phyloP scores from a whole-genome alignment of 75 land plant genomes.

The Sequoiadendron giganteum region DNA sequence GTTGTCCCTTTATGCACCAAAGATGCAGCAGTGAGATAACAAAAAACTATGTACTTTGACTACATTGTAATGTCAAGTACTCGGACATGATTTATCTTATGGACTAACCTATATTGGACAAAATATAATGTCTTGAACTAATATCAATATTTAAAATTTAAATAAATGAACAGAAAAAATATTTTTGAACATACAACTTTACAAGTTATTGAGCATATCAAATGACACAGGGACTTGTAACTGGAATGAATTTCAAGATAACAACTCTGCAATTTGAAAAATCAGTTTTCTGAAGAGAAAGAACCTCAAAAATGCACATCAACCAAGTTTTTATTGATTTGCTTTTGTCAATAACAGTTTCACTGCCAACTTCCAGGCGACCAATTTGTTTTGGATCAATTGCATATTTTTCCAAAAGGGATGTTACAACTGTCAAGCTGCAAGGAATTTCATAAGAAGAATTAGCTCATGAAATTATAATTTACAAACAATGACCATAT shows the following conservation, averaged over 20 bases:
- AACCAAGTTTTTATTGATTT: constrained; percentile 95
- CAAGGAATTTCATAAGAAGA: neutral
- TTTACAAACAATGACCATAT: neutral
- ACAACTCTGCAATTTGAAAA: neutral
- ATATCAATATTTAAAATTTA: neutral
- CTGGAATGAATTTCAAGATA: neutral
- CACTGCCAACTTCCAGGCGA: constrained; percentile 97
- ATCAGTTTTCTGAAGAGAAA: neutral
- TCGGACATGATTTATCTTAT: neutral
- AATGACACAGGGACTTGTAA: neutral
- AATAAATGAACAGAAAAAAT: neutral
- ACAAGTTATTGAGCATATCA: neutral
- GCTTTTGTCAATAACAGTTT: constrained; percentile 99
- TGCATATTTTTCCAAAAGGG: constrained; percentile 78
- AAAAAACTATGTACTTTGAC: neutral
- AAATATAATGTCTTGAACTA: neutral
- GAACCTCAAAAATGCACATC: constrained; percentile 96
- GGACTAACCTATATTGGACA: neutral
- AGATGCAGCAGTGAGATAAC: neutral
- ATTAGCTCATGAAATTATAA: neutral
- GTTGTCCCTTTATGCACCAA: neutral
- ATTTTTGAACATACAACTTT: neutral
- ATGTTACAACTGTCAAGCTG: constrained; percentile 92
- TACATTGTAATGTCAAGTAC: neutral
- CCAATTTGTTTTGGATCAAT: constrained; percentile 86